Base-by-base conservation (phyloP, 306 rosid species). In the Quercus bicolor region DNA sequence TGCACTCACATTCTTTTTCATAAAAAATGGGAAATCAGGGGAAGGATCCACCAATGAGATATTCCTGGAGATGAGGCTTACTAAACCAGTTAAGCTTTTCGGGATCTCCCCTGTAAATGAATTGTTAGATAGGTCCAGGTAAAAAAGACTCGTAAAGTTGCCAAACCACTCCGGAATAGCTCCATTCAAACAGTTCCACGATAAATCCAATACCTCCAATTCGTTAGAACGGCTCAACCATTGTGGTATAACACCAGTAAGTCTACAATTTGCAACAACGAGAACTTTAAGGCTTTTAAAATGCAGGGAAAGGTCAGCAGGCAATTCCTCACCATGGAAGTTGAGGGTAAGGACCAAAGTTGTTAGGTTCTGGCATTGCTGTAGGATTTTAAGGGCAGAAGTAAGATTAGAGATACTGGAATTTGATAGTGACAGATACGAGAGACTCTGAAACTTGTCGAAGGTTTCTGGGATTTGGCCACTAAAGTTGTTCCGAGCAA, bases 121-220 rank as follows among this genome's bases (percentile, higher is more conserved):
- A 83, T 89, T 89, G 83, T 89, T 89, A 6, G 93, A 89, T 19
- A 89, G 4, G 80, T 87, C 93, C 88, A 89, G 78, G 88, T 85
- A 89, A 74, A 87, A 89, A 29, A 89, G 87, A 70, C 11, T 0
- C 4, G 6, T 13, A 51, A 89, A 83, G 19, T 68, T 10, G 12
- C 86, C 93, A 29, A 89, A 55, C 85, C 89, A 87, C 21, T n/a
- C 26, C 11, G 93, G 91, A 52, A 89, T 70, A 59, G 70, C 56
- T 21, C 93, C 90, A 12, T 26, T 21, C 81, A 89, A 69, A 56
- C 7, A 2, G 76, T 89, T 89, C 91, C 91, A 89, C 2, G 93
- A 89, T 48, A 89, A 65, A 77, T 89, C 91, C 66, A 87, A 69
- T 43, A 89, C 56, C 69, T 84, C 85, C 78, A 89, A 83, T 24